Conservation (phyloP, 306 rosid species). For the Ormosia semicastrata region DNA sequence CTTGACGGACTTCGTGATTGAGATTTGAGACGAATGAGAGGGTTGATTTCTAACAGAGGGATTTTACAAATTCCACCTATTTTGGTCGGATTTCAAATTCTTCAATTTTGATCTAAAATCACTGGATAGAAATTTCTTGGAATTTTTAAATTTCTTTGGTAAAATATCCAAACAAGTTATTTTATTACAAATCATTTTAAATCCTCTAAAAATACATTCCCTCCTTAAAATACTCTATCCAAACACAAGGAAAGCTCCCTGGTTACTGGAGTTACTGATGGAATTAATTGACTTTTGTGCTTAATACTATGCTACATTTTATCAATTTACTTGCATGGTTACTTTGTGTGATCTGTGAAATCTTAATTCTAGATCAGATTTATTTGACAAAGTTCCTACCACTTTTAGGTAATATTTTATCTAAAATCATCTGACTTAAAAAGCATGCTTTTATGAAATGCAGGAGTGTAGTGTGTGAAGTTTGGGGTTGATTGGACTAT, state of each 20-base stretch:
- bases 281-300: not conserved
- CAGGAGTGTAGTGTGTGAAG: constrained; percentile 27
- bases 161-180: too few species aligned
- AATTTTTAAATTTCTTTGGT: too few species aligned
- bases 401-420: not conserved
- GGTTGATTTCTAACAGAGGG: too few species aligned
- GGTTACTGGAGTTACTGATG: not conserved
- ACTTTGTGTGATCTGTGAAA: not conserved
- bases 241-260: not conserved
- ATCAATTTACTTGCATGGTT: not conserved
- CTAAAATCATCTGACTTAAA: not conserved
- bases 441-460: constrained; percentile 21
- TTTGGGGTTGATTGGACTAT: constrained; percentile 4
- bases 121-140: too few species aligned
- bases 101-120: too few species aligned
- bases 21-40: constrained; percentile 55
- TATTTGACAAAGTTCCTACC: not conserved
- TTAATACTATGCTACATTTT: not conserved
- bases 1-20: constrained; percentile 64
- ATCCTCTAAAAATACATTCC: too few species aligned
- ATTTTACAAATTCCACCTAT: too few species aligned
- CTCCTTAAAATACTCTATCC: too few species aligned
- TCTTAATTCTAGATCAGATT: not conserved
- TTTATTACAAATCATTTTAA: too few species aligned
- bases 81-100: too few species aligned